phyloP scores from a whole-genome alignment of 1,284 basidiomycete species.

The Coriolopsis trogii region DNA sequence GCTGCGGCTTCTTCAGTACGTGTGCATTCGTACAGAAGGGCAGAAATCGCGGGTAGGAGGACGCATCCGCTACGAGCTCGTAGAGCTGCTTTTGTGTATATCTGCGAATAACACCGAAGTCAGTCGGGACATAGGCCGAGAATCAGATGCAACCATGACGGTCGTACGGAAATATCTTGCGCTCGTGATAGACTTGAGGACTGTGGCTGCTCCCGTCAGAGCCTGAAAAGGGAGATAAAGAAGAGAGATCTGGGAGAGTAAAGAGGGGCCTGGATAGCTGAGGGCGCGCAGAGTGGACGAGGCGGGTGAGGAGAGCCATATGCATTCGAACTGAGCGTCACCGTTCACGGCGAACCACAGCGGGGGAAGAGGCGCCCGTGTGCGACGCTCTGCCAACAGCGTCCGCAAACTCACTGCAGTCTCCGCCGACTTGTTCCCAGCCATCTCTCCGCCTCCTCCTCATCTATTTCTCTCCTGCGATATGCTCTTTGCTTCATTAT shows the following conservation, averaged over 20 bases:
- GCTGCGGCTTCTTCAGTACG: constrained; percentile 54
- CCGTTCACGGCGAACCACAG: neutral
- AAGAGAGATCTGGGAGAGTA: constrained; percentile 43
- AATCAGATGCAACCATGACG: constrained; percentile 6
- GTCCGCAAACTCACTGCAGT: constrained; percentile 13
- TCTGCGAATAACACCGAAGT: constrained; percentile 41
- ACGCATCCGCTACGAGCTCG: constrained; percentile 85
- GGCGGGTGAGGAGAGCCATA: constrained; percentile 26
- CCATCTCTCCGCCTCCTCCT: neutral
- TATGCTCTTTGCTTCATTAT: constrained; percentile 14
- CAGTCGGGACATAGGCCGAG: neutral
- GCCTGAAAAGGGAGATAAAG: constrained; percentile 40
- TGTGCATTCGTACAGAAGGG: constrained; percentile 87
- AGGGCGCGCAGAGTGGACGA: constrained; percentile 8
- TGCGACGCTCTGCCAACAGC: constrained; percentile 7
- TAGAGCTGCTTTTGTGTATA: constrained; percentile 83
- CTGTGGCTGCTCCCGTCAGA: constrained; percentile 29
- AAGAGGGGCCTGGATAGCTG: constrained; percentile 38
- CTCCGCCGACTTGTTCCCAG: constrained; percentile 18
- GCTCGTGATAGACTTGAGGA: constrained; percentile 56
- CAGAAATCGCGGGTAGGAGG: constrained; percentile 84
- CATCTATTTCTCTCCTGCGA: constrained; percentile 3
- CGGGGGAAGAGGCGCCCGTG: neutral
- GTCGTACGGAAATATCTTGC: constrained; percentile 80
- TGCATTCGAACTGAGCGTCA: neutral